Evolutionary conservation across 306 rosid species (phyloP).

Genomic region (Inga oerstediana): DNA sequence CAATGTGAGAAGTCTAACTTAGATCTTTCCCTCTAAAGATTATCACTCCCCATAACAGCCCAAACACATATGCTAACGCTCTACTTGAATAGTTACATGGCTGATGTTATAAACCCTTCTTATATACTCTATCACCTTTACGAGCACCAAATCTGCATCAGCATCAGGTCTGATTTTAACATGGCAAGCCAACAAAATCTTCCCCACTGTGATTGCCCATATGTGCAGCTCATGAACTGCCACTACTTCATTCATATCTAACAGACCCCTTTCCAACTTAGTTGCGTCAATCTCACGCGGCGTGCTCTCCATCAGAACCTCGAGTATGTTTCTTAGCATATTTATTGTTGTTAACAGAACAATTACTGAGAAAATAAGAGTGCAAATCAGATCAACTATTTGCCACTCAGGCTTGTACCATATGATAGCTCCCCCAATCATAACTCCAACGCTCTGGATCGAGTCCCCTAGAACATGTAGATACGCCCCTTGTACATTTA

Average conservation of each 20-base stretch:
- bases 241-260: constrained; percentile 74
- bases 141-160: constrained; percentile 68
- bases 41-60: constrained; percentile 3
- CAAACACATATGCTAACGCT: constrained; percentile 45
- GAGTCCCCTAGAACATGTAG: constrained; percentile 87
- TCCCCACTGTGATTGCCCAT: constrained; percentile 84
- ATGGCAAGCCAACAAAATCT: constrained; percentile 75
- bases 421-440: constrained; percentile 80
- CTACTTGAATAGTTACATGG: constrained; percentile 78
- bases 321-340: constrained; percentile 71
- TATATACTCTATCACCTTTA: constrained; percentile 64
- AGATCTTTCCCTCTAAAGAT: constrained; percentile 20
- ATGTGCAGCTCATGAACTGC: constrained; percentile 85
- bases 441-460: constrained; percentile 72
- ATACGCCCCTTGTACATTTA: constrained; percentile 78
- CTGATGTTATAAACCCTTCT: constrained; percentile 76
- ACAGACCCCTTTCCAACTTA: constrained; percentile 57
- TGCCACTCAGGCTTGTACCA: constrained; percentile 71
- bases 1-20: constrained; percentile 11
- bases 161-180: constrained; percentile 75
- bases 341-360: constrained; percentile 71
- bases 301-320: constrained; percentile 81
- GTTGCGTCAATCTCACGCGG: constrained; percentile 80
- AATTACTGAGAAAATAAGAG: constrained; percentile 63
- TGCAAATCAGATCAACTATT: constrained; percentile 71